Evolutionary conservation across 495 filamentous ascomycete species (phyloP).

Genomic region (Lophiotrema nucula): DNA sequence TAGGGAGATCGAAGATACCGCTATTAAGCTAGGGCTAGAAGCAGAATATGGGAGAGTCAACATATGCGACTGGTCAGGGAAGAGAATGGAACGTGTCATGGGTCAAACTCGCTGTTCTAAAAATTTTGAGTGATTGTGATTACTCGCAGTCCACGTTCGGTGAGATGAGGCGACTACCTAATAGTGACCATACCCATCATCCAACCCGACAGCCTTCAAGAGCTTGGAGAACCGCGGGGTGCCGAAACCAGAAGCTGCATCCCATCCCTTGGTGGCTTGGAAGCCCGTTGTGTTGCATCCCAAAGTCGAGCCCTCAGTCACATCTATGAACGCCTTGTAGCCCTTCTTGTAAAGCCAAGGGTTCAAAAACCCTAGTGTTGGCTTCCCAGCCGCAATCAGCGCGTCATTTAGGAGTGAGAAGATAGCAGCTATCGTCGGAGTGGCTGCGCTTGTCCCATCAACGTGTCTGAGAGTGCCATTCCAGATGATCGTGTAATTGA

Average conservation of each 20-base stretch:
- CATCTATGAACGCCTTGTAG: constrained; percentile 37
- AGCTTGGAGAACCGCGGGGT: constrained; percentile 24
- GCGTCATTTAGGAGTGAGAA: constrained; percentile 42
- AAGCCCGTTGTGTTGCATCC: constrained; percentile 40
- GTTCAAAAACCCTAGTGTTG: constrained; percentile 43
- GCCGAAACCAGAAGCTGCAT: constrained; percentile 39
- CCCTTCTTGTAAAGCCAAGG: constrained; percentile 39
- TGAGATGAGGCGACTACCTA: no score
- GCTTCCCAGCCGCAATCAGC: constrained; percentile 33
- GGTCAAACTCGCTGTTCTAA: no score
- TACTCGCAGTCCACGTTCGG: no score
- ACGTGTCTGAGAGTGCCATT: constrained; percentile 28
- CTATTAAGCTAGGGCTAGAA: no score
- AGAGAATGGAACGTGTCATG: no score
- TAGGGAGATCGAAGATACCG: no score
- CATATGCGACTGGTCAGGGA: no score
- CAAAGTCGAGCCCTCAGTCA: constrained; percentile 30
- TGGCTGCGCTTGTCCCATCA: constrained; percentile 39
- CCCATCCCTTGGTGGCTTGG: constrained; percentile 37
- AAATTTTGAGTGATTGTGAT: no score
- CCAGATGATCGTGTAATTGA: constrained; percentile 30
- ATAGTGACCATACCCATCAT: no score
- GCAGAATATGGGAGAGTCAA: no score
- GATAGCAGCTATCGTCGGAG: constrained; percentile 35
- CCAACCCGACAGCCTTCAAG: constrained; percentile 6